A percentile compares a stretch with the other conserved stretches of the same genome.
Evolutionary conservation across 352 stramenopile species (phyloP).

Genomic region (Peronospora farinosa): DNA sequence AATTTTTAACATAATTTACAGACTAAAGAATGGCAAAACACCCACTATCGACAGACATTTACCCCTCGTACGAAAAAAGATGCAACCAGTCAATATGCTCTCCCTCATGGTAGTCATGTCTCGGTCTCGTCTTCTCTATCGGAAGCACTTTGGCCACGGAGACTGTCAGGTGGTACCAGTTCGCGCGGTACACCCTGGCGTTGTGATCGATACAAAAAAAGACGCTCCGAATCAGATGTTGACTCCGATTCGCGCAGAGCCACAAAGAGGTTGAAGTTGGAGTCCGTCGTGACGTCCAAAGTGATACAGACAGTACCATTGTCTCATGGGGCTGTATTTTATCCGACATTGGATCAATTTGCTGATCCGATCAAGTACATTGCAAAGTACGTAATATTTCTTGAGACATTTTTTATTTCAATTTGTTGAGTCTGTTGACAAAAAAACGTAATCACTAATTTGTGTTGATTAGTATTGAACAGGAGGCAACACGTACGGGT

Average conservation of each 20-base stretch:
- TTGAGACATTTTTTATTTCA: no score
- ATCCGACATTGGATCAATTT: constrained; percentile 84
- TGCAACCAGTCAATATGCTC: neutral
- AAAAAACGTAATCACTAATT: no score
- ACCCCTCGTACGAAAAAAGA: neutral
- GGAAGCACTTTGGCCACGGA: constrained; percentile 11
- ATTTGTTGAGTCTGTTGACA: no score
- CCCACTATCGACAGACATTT: neutral
- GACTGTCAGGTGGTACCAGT: constrained; percentile 26
- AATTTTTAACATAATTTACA: no score
- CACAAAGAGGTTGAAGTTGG: constrained; percentile 62
- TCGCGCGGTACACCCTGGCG: constrained; percentile 26
- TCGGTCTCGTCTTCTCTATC: constrained; percentile 17
- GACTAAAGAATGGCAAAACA: constrained; percentile 12
- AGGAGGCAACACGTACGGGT: constrained; percentile 60
- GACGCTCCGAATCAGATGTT: constrained; percentile 25
- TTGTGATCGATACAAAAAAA: constrained; percentile 33
- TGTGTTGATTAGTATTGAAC: constrained; percentile 42
- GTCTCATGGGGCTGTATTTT: constrained; percentile 53
- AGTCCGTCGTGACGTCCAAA: constrained; percentile 47
- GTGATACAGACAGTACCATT: constrained; percentile 25
- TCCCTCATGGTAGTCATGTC: constrained; percentile 2
- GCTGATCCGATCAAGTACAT: constrained; percentile 87
- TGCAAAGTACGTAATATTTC: constrained; percentile 31
- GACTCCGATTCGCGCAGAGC: constrained; percentile 25